phyloP scores from a whole-genome alignment of 2,329 filamentous ascomycete genomes.

The Nigrospora osmanthi region DNA sequence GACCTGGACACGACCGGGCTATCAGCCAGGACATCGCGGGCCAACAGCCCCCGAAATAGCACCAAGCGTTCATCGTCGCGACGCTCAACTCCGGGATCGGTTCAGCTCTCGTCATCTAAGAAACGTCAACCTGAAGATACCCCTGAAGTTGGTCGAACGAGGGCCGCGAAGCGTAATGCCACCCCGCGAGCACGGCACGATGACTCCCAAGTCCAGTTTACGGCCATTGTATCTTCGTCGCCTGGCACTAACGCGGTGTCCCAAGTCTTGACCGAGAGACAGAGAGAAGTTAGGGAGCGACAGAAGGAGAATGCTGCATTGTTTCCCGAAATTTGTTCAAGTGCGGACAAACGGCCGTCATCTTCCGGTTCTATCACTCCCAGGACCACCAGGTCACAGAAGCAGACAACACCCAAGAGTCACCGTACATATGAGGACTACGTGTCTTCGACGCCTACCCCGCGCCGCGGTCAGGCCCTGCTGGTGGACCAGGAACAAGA shows the following conservation, averaged over 20 bases:
- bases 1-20: slow-evolving; percentile 25
- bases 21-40: slow-evolving; percentile 10
- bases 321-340: slow-evolving; percentile 61
- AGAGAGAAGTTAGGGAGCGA: slow-evolving; percentile 68
- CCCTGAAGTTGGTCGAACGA: slow-evolving; percentile 16
- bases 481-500: slow-evolving; percentile 38
- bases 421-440: slow-evolving; percentile 38
- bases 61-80: slow-evolving; percentile 10
- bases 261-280: slow-evolving; percentile 69
- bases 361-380: slow-evolving; percentile 3
- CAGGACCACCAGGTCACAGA: slow-evolving; percentile 11
- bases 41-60: neutral
- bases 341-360: slow-evolving; percentile 15
- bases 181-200: slow-evolving; percentile 62
- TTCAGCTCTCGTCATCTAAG: slow-evolving; percentile 21
- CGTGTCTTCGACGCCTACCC: slow-evolving; percentile 53
- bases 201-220: slow-evolving; percentile 75
- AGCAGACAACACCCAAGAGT: slow-evolving; percentile 37
- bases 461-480: slow-evolving; percentile 42
- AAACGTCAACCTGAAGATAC: slow-evolving; percentile 15
- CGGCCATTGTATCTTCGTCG: slow-evolving; percentile 55
- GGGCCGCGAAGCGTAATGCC: slow-evolving; percentile 24
- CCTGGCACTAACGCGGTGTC: slow-evolving; percentile 47
- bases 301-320: slow-evolving; percentile 60
- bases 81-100: slow-evolving; percentile 22